Evolutionary conservation across 768 basidiomycete genomes (phyloP), one percentile per base, ranked within the genome.

Genomic region (Mrakia blollopis): DNA sequence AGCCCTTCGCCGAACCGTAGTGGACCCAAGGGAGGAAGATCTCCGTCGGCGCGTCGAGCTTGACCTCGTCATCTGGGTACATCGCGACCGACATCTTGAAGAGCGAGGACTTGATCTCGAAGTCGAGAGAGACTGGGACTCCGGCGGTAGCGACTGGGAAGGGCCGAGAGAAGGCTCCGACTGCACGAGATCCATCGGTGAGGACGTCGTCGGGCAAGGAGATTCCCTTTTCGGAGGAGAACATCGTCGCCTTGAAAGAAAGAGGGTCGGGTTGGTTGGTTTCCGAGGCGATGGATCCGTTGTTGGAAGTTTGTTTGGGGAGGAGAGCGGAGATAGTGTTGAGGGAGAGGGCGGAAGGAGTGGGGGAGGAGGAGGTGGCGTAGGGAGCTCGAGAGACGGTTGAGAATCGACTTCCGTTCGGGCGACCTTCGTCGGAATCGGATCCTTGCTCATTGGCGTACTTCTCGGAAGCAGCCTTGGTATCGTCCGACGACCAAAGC

Each of bases 1-100:
- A 18, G 62, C 16, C 73, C 75, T 18, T 79, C 74, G 30, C 85
- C 84, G 78, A 87, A 86, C 91, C 92, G 82, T 89, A 99, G 82
- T 99, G 97, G 28, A 96, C 90, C 69, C 93, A 86, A 7, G 97
- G 97, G 0, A 98, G 83, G 82, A 88, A 99, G 30, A 98, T 89
- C 86, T 97, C 97, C 28, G 94, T 98, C n/a, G 89, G 87, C 1
- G 88, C 84, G 25, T 85, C 85, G 2, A 83, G 82, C 9, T 77
- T 69, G 16, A 77, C 44, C 32, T 84, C 83, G 81, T 94, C 92
- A 39, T 88, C 88, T 7, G 88, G 79, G 0, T 84, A 81, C 21
- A 96, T 92, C 35, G 83, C 83, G 4, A 97, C 88, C 21, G 86
- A 86, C 52, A 93, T 85, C 84, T 87, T 89, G 84, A 97, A 92